Base-by-base conservation (phyloP, 2,329 filamentous ascomycete species). In the Aspergillus ochraceoroseus region DNA sequence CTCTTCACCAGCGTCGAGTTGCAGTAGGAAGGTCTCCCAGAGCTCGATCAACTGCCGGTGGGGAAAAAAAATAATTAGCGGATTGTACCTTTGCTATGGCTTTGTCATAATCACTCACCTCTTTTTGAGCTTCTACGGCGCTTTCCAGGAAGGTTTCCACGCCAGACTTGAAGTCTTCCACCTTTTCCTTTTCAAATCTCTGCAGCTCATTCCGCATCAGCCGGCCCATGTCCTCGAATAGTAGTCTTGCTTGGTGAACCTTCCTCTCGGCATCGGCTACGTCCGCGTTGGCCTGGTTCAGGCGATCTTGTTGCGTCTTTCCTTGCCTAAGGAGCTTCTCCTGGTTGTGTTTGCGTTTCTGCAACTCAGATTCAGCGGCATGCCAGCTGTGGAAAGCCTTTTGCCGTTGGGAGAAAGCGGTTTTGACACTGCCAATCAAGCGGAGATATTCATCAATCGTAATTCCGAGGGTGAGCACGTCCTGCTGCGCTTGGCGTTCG, bases 371-470 rank as follows among this genome's bases (percentile, higher is more conserved):
- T 61, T 98, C 92, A 5, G 92, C 89, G 2, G 79, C 70, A 62
- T 95, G 89, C 90, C 92, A 98, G 29, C 85, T 82, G 62, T 96
- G 87, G 61, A 92, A 98, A 1, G 89, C 86, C 65, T 95, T 95
- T 64, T 98, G 92, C 41, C 92, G 82, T 65, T 95, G 89, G 23
- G 76, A 70, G 59, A 98, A 98, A 0, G 92, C 87, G 47, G 84
- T 86, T 73, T 98, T 98, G 46, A 96, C 86, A 40, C 86, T 94
- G 20, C 88, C 87, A 54, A 98, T 96, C 29, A 98, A 70, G 4
- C 92, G 87, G 54, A 98, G 94, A 67, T 98, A 98, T 67, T 98
- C 92, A 51, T 98, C 92, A 48, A 98, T 89, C 29, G 94, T 94
- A 58, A 96, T 96, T 25, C 92, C 92, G 50, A 98, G 81, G 0